Percentiles rank a stretch among this genome's conserved stretches.
phyloP scores from a whole-genome alignment of 208 protist species.

The Porcisia deanei region DNA sequence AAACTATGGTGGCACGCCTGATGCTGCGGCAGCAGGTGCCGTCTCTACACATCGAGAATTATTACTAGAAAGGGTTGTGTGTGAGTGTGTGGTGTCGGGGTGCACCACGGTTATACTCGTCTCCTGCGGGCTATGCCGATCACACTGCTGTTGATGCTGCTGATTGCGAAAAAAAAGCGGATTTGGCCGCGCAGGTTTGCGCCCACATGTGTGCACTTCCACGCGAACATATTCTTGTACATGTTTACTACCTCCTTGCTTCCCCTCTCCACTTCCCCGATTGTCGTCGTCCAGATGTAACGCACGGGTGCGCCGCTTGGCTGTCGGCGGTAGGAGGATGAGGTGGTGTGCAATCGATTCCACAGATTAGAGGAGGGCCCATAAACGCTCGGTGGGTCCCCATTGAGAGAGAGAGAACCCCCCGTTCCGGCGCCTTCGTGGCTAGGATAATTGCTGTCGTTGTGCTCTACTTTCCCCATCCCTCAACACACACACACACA shows the following conservation, averaged over 20 bases:
- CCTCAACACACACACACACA: neutral
- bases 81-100: neutral
- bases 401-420: neutral
- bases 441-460: neutral
- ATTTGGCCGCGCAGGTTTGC: neutral
- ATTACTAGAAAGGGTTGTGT: conserved; percentile 25
- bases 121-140: neutral
- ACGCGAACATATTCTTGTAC: neutral
- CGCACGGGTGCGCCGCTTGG: neutral
- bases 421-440: neutral
- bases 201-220: neutral
- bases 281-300: neutral
- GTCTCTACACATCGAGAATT: conserved; percentile 82
- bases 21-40: conserved; percentile 76
- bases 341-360: neutral
- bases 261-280: neutral
- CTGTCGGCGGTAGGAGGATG: neutral
- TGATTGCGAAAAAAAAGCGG: neutral
- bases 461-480: neutral
- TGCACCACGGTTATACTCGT: neutral
- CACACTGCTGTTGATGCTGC: neutral
- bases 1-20: conserved; percentile 52
- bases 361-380: too few relatives aligned
- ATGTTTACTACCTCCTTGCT: conserved; percentile 6
- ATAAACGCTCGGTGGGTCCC: neutral